Base-by-base conservation (phyloP, 2,329 filamentous ascomycete genomes). In the Cordyceps pruinosa region DNA sequence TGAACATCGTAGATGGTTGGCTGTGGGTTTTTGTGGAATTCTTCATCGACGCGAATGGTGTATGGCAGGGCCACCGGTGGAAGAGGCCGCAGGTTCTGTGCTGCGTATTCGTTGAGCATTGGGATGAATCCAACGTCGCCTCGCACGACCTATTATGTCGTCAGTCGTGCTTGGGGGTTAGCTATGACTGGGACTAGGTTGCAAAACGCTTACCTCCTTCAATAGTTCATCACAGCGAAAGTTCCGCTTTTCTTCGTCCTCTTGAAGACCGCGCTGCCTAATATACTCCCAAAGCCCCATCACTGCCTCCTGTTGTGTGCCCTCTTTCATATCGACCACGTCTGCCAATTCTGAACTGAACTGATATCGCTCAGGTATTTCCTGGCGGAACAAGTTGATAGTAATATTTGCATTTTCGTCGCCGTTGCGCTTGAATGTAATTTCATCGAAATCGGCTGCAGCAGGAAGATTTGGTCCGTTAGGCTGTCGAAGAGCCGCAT, bases 251-350 rank as follows among this genome's bases (percentile, higher is more conserved):
- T 99, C 94, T 59, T 97, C 93, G 62, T 96, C 92, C 69, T 97
- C 93, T 70, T 96, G 90, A 47, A 99, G 77, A 19, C 87, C 86
- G 77, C 89, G 88, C 21, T 89, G 80, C 64, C 90, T 87, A 63
- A 96, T 89, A 66, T 99, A 99, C 69, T 97, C 92, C 90, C 92
- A 99, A 32, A 99, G 82, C 15, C 89, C 92, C 79, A 95, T 89
- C 28, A 96, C 85, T 7, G 92, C 88, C 61, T 94, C 91, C 39
- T 90, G 87, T 30, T 91, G 86, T 28, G 94, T 93, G 51, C 90
- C 93, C 71, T 96, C 90, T 49, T 85, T 80, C 66, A 89, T 89
- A 66, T 97, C 94, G 19, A 97, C 78, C 15, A 97, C 81, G 50
- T 95, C 88, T 12, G 90, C 86, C 46, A 99, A 77, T 58, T 86